Evolutionary conservation across 495 filamentous ascomycete species (phyloP), one percentile per base, ranked within the genome.

Genomic region (Cairneyella variabilis): DNA sequence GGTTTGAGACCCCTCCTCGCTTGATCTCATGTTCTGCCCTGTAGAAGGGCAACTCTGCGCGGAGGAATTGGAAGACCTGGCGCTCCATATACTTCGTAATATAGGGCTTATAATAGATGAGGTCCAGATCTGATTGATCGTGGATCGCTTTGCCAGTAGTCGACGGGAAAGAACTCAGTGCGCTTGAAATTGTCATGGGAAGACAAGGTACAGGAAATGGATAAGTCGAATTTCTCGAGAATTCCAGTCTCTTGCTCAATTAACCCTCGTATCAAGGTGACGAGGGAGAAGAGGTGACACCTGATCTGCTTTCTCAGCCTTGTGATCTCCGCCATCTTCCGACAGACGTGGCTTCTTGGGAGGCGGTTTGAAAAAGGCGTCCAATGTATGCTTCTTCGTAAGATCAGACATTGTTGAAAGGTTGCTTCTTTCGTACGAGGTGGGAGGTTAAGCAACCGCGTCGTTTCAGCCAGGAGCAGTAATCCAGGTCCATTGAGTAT

Each of bases 1-100:
- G 56, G 0, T 79, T 84, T n/a, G 82, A 73, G 0, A 73, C 54
- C 0, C 73, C 69, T 3, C 74, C 76, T 22, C 85, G 73, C 40
- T 79, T 82, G 59, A 87, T 87, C 11, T 69, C 76, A 64, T 90
- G 90, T 48, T 80, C 70, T 0, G 90, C 86, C 14, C 84, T 74
- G 64, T 90, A 89, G 66, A 89, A 91, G 39, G 83, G 83, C 9
- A 90, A 63, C 39, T 82, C 70, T 11, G 65, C 58, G 0, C 84
- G 76, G 0, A 89, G 72, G 64, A 85, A 85, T 11, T 81, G 61
- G 69, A 88, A 91, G 0, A 89, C 72, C 46, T 82, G 69, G 12
- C 68, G 71, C 7, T 76, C 68, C 12, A 79, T 69, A 6, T 67
- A 48, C 8, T 70, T 62, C 0, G 77, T 73, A 16, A 89, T 72